Evolutionary conservation across 495 filamentous ascomycete species (phyloP).

Genomic region (Aspergillus cavernicola): DNA sequence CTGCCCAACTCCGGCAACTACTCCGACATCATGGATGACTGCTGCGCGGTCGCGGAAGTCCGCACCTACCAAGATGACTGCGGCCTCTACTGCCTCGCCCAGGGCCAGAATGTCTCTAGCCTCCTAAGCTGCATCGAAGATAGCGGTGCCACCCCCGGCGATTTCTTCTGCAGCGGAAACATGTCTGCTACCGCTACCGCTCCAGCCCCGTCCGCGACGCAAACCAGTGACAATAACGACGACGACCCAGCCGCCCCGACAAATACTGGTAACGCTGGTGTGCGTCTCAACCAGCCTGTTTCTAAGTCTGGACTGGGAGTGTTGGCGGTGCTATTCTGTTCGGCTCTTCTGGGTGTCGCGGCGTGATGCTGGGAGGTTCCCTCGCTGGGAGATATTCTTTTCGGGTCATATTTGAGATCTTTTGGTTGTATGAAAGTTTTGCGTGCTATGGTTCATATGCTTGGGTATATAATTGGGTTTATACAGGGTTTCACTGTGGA

Average conservation of each 20-base stretch:
- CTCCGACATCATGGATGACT: constrained; percentile 37
- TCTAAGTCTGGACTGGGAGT: constrained; percentile 35
- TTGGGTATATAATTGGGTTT: not conserved
- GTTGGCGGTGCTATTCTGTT: constrained; percentile 35
- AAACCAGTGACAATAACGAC: constrained; percentile 15
- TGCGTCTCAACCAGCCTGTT: constrained; percentile 16
- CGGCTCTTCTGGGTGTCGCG: constrained; percentile 28
- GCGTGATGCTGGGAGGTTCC: constrained; percentile 3
- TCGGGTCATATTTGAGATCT: not conserved
- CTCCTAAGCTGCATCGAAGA: constrained; percentile 34
- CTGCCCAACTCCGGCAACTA: constrained; percentile 32
- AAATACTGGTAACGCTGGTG: constrained; percentile 19
- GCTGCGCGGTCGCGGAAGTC: constrained; percentile 42
- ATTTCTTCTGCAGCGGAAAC: constrained; percentile 39
- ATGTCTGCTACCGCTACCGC: constrained; percentile 41
- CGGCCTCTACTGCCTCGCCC: constrained; percentile 49
- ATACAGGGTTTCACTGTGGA: not conserved
- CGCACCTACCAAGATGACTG: constrained; percentile 44
- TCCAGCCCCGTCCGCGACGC: constrained; percentile 19
- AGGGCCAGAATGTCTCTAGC: constrained; percentile 34
- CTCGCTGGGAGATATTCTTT: not conserved
- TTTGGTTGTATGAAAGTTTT: not conserved
- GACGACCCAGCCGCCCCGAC: not conserved
- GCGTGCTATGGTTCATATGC: not conserved
- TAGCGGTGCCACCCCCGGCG: constrained; percentile 26